Evolutionary conservation across 345 rosid species (phyloP).

Genomic region (Euphorbia peplus): DNA sequence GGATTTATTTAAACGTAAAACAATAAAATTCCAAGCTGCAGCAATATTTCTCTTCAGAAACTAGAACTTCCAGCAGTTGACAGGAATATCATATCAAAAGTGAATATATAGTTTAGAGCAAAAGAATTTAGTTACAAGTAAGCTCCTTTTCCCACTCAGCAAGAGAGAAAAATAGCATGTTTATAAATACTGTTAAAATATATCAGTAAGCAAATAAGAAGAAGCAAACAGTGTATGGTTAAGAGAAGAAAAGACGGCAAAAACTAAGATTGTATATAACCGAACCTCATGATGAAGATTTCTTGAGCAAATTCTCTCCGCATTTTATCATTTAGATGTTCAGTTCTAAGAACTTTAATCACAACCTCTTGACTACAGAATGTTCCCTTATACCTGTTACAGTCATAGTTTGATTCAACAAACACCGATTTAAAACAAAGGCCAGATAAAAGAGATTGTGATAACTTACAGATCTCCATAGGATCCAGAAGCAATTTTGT

Average conservation of each 20-base stretch:
- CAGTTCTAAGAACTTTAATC: slow-evolving; percentile 36
- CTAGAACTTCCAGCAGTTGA: background rate
- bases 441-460: slow-evolving; percentile 6
- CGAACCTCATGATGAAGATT: slow-evolving; percentile 43
- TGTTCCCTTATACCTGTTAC: slow-evolving; percentile 33
- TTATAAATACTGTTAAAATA: background rate
- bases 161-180: background rate
- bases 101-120: background rate
- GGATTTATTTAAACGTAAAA: background rate
- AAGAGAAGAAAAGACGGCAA: background rate
- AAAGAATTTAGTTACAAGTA: background rate
- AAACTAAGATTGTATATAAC: background rate
- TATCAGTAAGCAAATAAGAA: background rate
- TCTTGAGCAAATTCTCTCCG: slow-evolving; percentile 44
- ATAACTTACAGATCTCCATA: slow-evolving; percentile 39
- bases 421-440: background rate
- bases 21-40: background rate
- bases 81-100: background rate
- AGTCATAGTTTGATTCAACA: slow-evolving; percentile 7
- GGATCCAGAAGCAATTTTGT: slow-evolving; percentile 42
- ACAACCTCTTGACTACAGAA: slow-evolving; percentile 38
- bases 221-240: background rate
- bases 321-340: slow-evolving; percentile 26
- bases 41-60: background rate
- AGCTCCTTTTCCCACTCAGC: background rate